Evolutionary conservation across 2,329 filamentous ascomycete species (phyloP), one percentile per base, ranked within the genome.

Genomic region (Fusarium subtropicale): DNA sequence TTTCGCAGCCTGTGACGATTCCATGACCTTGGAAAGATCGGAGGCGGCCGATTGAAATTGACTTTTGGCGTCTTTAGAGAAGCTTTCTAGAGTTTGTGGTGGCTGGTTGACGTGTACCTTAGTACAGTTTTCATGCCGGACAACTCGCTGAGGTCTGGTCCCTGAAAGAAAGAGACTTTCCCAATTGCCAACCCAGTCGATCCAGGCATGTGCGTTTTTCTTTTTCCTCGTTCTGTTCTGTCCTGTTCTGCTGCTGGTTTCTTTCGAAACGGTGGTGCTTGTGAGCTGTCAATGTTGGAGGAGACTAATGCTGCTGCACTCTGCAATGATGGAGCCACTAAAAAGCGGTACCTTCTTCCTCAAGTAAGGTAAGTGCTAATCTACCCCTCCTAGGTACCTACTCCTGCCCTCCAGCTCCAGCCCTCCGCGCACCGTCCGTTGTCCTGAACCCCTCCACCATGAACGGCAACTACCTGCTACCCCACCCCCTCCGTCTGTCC

Each of bases 41-140:
- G 45, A 26, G 66, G 41, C 46, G 47, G 51, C 65, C 53, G 60
- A 48, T 69, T 69, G 47, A 60, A 61, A 69, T 69, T 69, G 66
- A 56, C 61, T 69, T 69, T 69, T 52, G 58, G 48, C 33, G 46
- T 53, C 45, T 18, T 51, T 41, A 18, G 51, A 57, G 56, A 63
- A 56, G 51, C 18, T 39, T 67, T 67, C 50, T 58, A 47, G 51
- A 39, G 42, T 56, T 36, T 30, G 34, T 31, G 38, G 64, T 69
- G 52, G 60, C 52, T 69, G 56, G 60, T 50, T 50, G 48, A 60
- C 28, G 48, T 50, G 46, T 45, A 39, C 20, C 28, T 38, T 48
- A n/a, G 38, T 22, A 28, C 15, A 31, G n/a, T 26, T 30, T 20
- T 16, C n/a, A 16, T 54, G n/a, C 38, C 51, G 51, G 20, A 45